Base-by-base conservation (phyloP, 257 asterid genomes). In the Paraleonurus japonicus region DNA sequence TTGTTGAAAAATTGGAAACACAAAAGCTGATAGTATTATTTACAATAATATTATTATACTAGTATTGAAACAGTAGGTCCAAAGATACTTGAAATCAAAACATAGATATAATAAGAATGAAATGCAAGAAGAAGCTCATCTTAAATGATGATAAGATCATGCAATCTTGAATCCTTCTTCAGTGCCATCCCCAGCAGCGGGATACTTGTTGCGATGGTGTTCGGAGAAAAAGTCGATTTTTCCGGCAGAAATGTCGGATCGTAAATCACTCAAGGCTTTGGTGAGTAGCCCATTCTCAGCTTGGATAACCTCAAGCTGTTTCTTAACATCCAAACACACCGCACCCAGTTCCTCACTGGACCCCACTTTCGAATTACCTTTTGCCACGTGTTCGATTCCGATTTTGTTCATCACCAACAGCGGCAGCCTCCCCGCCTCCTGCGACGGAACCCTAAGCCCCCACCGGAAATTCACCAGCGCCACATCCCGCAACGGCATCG, bases 361-460 rank as follows among this genome's bases (percentile, higher is more conserved):
- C 43, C 76, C 89, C 62, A 4, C 74, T 59, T 78, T 81, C 65
- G 75, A 61, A 2, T 35, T 73, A 5, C 72, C 72, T 62, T 72
- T 82, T 0, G 79, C 62, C 79, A 85, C 86, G 73, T 92, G 96
- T 64, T 89, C 94, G 78, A 95, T 76, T 7, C 95, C 90, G 19
- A 95, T 92, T 79, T 95, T 95, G 83, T 92, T 88, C 97, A 95
- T 85, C 82, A 85, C 82, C 73, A 95, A 74, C 59, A 78, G 64
- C 2, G 99, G 99, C 39, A 89, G 75, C 54, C 71, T 74, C 53
- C 69, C 55, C 74, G 74, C 64, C 41, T 71, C 85, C 68, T 57
- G 78, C 63, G 75, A 37, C 63, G 98, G 89, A 70, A 88, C 77
- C 87, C 90, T 91, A 65, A 95, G 83, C 7, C 96, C 97, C 99